Evolutionary conservation across 2,329 filamentous ascomycete species (phyloP), one percentile per base, ranked within the genome.

Genomic region (Xylaria sp.): DNA sequence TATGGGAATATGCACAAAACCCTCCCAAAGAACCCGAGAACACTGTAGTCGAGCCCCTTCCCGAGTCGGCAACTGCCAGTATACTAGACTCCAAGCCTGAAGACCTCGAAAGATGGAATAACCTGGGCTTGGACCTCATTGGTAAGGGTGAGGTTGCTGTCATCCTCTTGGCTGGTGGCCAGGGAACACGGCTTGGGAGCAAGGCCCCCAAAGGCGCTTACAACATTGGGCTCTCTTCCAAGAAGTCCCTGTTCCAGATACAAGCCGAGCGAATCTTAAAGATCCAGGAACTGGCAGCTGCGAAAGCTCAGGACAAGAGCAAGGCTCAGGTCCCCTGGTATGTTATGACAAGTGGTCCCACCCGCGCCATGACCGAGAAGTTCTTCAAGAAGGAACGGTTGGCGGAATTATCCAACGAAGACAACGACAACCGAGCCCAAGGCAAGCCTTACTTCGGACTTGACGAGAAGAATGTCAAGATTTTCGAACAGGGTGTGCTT

Each of bases 341-440:
- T 83, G 93, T 99, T 81, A 99, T 99, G 96, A 99, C 96, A 76
- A 97, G 93, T 77, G 96, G 96, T 4, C 96, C 96, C 54, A 99
- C 96, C 8, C 89, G 94, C 74, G 90, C 89, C 70, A 93, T 94
- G 48, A 99, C 96, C n/a, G 92, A 97, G 85, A 86, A 92, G 70
- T 99, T 96, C 85, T 98, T 99, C 82, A 76, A 75, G 59, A 78
- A 77, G 62, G 73, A 79, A 54, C 70, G 68, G 37, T 70, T 79
- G 5, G 75, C 73, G 18, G 76, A 78, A 54, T 69, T 79, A 29
- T 75, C 71, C 12, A 77, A 76, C n/a, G 84, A 92, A 79, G 87
- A 97, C 81, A 87, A 98, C 85, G 88, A 89, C 18, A 60, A 59
- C 32, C 71, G 78, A 23, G 69, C 74, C 18, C 72, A 74, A 68